A percentile compares a stretch with the other conserved stretches of the same genome.
Evolutionary conservation across 345 rosid species (phyloP).

Genomic region (Physaria fendleri): DNA sequence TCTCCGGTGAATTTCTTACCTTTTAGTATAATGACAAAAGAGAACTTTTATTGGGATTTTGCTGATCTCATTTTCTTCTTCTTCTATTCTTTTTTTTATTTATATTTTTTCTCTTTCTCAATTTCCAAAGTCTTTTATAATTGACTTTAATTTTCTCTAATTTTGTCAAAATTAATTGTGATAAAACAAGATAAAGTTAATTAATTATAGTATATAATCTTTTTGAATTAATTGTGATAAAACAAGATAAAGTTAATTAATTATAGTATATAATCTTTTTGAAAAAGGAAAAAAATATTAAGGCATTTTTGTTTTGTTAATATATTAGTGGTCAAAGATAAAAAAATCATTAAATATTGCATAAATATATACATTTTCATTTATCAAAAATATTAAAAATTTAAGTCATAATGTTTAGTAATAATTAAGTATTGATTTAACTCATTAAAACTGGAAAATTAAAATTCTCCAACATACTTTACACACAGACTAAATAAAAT

Average conservation of each 20-base stretch:
- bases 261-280: background rate
- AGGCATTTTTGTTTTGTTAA: no score
- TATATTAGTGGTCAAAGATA: no score
- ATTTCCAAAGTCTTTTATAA: background rate
- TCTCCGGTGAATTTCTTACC: conserved; percentile 24
- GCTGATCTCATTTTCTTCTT: conserved; percentile 23
- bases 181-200: background rate
- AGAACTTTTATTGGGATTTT: conserved; percentile 21
- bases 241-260: background rate
- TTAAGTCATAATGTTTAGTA: background rate
- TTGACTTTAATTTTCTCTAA: background rate
- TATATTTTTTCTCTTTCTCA: background rate
- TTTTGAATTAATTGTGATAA: background rate
- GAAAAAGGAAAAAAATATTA: no score
- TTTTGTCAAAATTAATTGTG: background rate
- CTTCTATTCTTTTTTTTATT: background rate
- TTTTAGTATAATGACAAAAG: conserved; percentile 25
- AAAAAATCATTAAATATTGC: no score
- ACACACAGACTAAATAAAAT: no score
- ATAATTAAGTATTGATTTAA: background rate
- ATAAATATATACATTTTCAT: background rate
- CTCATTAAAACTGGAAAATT: background rate
- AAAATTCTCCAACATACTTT: no score
- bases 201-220: background rate
- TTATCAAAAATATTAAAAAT: background rate